Evolutionary conservation across 306 rosid genomes (phyloP).

Genomic region (Medicago lupulina): DNA sequence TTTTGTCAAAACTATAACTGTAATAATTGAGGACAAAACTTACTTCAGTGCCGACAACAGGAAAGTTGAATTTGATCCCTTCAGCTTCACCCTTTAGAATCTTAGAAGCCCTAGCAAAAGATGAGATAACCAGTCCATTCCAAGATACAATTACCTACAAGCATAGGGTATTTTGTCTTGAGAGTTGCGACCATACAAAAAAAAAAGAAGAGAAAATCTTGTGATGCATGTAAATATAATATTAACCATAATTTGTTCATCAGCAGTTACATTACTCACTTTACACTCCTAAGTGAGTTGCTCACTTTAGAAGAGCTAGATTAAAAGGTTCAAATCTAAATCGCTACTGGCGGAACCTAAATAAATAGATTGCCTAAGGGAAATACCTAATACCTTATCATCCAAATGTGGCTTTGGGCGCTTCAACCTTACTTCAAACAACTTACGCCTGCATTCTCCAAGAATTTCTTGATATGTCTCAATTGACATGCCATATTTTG

Average conservation of each 20-base stretch:
- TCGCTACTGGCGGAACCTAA: background rate
- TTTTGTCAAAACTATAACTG: background rate
- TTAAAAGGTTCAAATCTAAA: constrained; percentile 24
- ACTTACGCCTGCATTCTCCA: constrained; percentile 75
- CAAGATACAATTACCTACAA: constrained; percentile 91
- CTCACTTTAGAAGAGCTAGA: constrained; percentile 1
- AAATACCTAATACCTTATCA: constrained; percentile 84
- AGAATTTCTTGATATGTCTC: constrained; percentile 73
- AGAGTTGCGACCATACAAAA: constrained; percentile 36
- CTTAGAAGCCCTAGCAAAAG: constrained; percentile 93
- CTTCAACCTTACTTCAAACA: constrained; percentile 72
- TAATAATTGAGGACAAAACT: constrained; percentile 46
- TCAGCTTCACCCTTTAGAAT: constrained; percentile 68
- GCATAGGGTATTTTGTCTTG: constrained; percentile 45
- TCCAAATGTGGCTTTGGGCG: constrained; percentile 94
- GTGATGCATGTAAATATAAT: background rate
- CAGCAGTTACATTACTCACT: background rate
- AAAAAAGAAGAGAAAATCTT: background rate
- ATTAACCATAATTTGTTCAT: constrained; percentile 1
- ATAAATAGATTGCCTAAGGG: constrained; percentile 32
- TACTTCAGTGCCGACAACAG: constrained; percentile 81
- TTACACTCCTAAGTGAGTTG: background rate
- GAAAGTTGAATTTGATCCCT: constrained; percentile 74
- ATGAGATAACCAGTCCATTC: constrained; percentile 91
- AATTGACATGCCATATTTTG: constrained; percentile 65